A percentile compares a stretch with the other conserved stretches of the same genome.
These are phyloP conservation scores for Acanthamoeba lenticulata DNA, from an alignment of 208 protist genomes.

Conservation along the genomic window DNA sequence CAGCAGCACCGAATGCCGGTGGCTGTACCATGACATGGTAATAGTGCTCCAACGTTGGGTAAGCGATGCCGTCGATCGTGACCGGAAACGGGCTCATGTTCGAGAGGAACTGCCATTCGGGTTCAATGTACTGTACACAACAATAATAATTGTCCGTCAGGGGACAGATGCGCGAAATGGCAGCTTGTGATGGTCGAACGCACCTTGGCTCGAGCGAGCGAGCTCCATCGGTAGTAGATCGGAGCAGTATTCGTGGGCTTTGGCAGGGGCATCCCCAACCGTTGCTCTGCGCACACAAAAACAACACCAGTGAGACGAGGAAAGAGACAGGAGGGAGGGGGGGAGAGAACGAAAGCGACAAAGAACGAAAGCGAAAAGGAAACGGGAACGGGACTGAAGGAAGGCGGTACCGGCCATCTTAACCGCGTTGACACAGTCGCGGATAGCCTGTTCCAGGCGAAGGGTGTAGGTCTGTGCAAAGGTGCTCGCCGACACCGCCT, in stretches of 20 bases:
- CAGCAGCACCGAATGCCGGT: too few relatives aligned
- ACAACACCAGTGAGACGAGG: not conserved
- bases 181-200: not conserved
- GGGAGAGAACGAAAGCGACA: not conserved
- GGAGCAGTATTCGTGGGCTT: not conserved
- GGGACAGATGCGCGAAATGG: too few relatives aligned
- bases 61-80: not conserved
- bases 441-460: not conserved
- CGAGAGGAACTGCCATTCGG: slow-evolving; percentile 29
- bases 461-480: not conserved
- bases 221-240: slow-evolving; percentile 65
- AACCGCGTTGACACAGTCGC: not conserved
- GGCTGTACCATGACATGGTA: slow-evolving; percentile 52
- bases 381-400: not conserved
- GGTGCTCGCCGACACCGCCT: not conserved
- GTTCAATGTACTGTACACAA: slow-evolving; percentile 30
- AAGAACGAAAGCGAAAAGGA: not conserved
- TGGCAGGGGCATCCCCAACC: not conserved
- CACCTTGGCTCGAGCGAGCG: slow-evolving; percentile 45
- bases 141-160: not conserved
- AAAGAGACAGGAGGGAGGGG: not conserved
- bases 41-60: slow-evolving; percentile 56
- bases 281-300: not conserved
- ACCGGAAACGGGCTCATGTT: slow-evolving; percentile 58
- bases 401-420: not conserved